Conservation (phyloP, 176 grass and related monocot species). For the Dendrocalamus sinicus region DNA sequence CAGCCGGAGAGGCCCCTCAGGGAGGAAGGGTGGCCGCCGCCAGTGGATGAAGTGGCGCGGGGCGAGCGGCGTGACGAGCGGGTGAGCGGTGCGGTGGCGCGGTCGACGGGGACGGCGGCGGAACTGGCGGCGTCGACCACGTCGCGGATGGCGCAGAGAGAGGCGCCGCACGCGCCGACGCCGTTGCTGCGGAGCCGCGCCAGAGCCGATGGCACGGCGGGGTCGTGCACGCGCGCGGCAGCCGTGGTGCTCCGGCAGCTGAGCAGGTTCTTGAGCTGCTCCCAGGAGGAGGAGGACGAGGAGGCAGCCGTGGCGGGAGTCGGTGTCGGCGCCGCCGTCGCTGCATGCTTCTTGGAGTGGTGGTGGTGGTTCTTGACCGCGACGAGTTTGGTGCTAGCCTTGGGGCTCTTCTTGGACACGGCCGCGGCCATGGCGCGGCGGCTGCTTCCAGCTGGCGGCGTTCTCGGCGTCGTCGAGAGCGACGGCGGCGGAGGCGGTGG, state of each 20-base stretch:
- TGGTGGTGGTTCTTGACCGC: not conserved
- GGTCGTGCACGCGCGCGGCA: slow-evolving; percentile 69
- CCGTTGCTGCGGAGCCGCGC: slow-evolving; percentile 39
- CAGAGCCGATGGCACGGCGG: slow-evolving; percentile 36
- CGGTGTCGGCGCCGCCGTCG: not conserved
- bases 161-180: slow-evolving; percentile 38
- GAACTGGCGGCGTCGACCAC: slow-evolving; percentile 63
- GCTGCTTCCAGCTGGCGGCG: slow-evolving; percentile 6
- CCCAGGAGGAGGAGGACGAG: slow-evolving; percentile 67
- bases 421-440: slow-evolving; percentile 14
- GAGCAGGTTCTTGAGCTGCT: slow-evolving; percentile 81
- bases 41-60: slow-evolving; percentile 5
- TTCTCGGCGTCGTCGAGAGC: slow-evolving; percentile 17
- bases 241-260: slow-evolving; percentile 72
- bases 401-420: slow-evolving; percentile 35
- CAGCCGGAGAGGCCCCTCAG: slow-evolving; percentile 71
- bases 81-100: slow-evolving; percentile 45
- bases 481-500: slow-evolving; percentile 19
- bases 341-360: not conserved
- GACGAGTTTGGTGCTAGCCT: slow-evolving; percentile 5
- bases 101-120: slow-evolving; percentile 46
- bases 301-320: slow-evolving; percentile 11
- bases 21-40: slow-evolving; percentile 38
- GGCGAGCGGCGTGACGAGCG: slow-evolving; percentile 45
- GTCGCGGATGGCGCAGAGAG: slow-evolving; percentile 76